phyloP scores from a whole-genome alignment of 1,284 basidiomycete species.

The Termitomyces sp. region DNA sequence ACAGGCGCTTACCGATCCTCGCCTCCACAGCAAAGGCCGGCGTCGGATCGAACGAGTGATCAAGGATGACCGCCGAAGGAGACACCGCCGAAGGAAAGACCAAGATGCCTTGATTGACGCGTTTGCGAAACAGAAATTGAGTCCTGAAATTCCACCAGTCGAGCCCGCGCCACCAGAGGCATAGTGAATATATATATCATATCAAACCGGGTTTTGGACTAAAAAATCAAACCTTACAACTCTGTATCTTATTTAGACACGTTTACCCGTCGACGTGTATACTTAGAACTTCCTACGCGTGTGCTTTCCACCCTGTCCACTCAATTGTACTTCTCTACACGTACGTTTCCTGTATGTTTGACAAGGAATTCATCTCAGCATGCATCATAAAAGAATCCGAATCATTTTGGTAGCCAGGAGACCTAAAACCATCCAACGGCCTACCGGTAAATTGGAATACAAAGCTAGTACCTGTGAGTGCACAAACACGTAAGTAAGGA shows the following conservation, averaged over 20 bases:
- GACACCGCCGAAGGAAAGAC: slow-evolving; percentile 74
- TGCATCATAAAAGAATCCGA: neutral
- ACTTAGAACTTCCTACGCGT: slow-evolving; percentile 8
- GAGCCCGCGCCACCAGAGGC: slow-evolving; percentile 14
- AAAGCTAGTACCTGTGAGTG: slow-evolving; percentile 4
- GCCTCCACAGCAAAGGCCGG: slow-evolving; percentile 53
- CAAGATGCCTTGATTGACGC: slow-evolving; percentile 75
- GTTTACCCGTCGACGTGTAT: slow-evolving; percentile 8
- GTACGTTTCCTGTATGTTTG: neutral
- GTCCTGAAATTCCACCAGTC: slow-evolving; percentile 25
- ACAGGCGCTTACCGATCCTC: slow-evolving; percentile 58
- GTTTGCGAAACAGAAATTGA: slow-evolving; percentile 59
- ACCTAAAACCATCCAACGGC: slow-evolving; percentile 9
- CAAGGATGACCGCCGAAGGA: slow-evolving; percentile 72
- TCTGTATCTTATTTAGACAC: slow-evolving; percentile 15
- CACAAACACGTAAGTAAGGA: slow-evolving; percentile 8
- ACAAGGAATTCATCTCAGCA: slow-evolving; percentile 1
- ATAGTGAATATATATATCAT: slow-evolving; percentile 7
- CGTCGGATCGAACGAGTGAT: slow-evolving; percentile 70
- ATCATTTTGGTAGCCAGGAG: neutral
- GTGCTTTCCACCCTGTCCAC: slow-evolving; percentile 3
- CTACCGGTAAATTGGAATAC: slow-evolving; percentile 8
- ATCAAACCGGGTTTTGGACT: neutral
- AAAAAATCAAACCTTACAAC: neutral
- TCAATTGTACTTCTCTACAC: slow-evolving; percentile 1